Evolutionary conservation across 106 monocot genomes (phyloP).

Genomic region (Ottelia alismoides): DNA sequence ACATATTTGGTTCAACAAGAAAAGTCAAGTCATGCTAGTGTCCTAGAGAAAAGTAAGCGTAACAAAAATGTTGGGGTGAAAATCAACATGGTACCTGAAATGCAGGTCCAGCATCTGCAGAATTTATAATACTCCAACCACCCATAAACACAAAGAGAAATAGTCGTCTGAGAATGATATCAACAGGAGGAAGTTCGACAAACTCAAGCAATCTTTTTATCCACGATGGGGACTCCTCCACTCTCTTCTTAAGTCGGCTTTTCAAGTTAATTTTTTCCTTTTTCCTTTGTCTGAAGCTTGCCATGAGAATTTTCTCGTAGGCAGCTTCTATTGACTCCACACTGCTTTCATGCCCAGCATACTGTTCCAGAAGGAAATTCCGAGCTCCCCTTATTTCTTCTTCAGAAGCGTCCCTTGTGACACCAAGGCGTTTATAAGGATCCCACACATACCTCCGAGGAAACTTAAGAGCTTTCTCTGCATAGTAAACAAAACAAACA

Average conservation of each 20-base stretch:
- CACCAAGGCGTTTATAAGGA: constrained; percentile 86
- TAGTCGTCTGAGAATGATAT: constrained; percentile 58
- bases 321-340: constrained; percentile 87
- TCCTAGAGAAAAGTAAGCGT: no score
- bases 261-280: constrained; percentile 90
- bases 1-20: no score
- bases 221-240: constrained; percentile 95
- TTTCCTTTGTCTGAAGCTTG: constrained; percentile 64
- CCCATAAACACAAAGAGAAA: constrained; percentile 94
- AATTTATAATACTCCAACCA: constrained; percentile 72
- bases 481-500: no score
- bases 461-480: constrained; percentile 59
- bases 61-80: no score
- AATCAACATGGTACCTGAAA: constrained; percentile 58
- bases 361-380: constrained; percentile 83
- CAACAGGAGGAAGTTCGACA: constrained; percentile 63
- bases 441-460: constrained; percentile 70
- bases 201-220: constrained; percentile 51
- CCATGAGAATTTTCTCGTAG: constrained; percentile 84
- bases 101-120: constrained; percentile 80
- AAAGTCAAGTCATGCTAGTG: no score
- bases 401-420: constrained; percentile 75
- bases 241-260: constrained; percentile 65
- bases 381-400: constrained; percentile 80
- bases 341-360: constrained; percentile 73